Evolutionary conservation across 2,329 filamentous ascomycete genomes (phyloP), one percentile per base, ranked within the genome.

Genomic region (Cladosporium colombiae): DNA sequence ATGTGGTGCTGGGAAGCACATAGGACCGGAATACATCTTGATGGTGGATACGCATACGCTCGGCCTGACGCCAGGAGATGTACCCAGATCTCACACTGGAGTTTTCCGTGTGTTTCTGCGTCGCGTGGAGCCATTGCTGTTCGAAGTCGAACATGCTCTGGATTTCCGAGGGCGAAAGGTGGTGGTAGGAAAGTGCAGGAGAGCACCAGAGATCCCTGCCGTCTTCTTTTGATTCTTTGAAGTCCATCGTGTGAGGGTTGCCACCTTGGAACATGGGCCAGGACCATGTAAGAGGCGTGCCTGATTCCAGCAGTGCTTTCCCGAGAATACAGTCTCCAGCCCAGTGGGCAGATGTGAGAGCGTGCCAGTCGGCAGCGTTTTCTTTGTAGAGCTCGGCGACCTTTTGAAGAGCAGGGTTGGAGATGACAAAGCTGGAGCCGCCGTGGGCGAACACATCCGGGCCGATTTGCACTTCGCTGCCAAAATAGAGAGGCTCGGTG

Each of bases 351-450:
- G 63, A 66, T 18, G 69, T 69, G 1, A 65, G 55, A 5, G 64
- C 59, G 18, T 72, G 68, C 71, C 83, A 79, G 33, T 78, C 78
- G 27, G 78, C 70, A 3, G 80, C 70, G 64, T 81, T 77, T 6
- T 72, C 68, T 3, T 74, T 72, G 65, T 81, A 82, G 46, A 81
- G 79, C 11, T 80, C 74, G 0, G 79, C 77, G 3, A 80, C 77
- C 62, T 73, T 77, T 60, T 78, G 75, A 76, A 86, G 78, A 3
- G 83, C 84, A 5, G 81, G 76, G 2, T 80, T 78, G 0, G 84
- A 86, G 31, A 87, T 70, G 31, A 83, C 76, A 68, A 86, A 84
- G 3, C 84, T 84, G 4, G 80, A 82, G 0, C 85, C 85, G 11
- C 83, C 84, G 65, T 85, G 81, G 0, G 80, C 83, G 71, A 86